Evolutionary conservation across 2,329 filamentous ascomycete genomes (phyloP), one percentile per base, ranked within the genome.

Genomic region (Neopestalotiopsis sp.): DNA sequence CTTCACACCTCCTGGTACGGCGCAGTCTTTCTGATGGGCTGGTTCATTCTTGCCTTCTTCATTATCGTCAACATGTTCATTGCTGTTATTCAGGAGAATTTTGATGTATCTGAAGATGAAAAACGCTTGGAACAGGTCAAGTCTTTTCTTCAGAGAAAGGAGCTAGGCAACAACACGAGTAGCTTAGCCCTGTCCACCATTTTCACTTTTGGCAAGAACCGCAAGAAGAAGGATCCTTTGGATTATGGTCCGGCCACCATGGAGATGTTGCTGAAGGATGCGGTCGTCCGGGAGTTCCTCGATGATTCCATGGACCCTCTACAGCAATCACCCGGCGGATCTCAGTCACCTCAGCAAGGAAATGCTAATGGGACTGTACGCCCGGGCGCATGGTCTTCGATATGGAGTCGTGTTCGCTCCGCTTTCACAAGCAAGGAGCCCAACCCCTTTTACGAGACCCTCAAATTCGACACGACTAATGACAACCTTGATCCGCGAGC

Each of bases 21-120:
- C 10, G 94, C 95, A 9, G 86, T 93, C 1, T 98, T 99, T 75
- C 87, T 97, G 74, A 94, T 98, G 71, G 88, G 95, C 73, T 99
- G 96, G 96, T 98, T 97, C 80, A 96, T 97, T 68, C 87, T 99
- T 58, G 88, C 94, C 5, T 98, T 97, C 80, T 95, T 98, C 78
- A 97, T 99, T 82, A 89, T 98, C 71, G 84, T 99, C 83, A 99
- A 98, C 78, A 99, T 99, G 96, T 99, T 99, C 85, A 98, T 99
- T 93, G 96, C 96, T 85, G 96, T 99, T 82, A 99, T 99, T 73
- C 96, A 99, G 80, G 96, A 99, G 78, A 99, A 97, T 77, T 99
- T 99, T 78, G 96, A 99, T 81, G 94, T 99, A 32, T 97, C 95
- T 3, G 96, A 99, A 79, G 97, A 99, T 78, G 95, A 98, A 79